Evolutionary conservation across 257 asterid species (phyloP).

Genomic region (Solanum virginianum): DNA sequence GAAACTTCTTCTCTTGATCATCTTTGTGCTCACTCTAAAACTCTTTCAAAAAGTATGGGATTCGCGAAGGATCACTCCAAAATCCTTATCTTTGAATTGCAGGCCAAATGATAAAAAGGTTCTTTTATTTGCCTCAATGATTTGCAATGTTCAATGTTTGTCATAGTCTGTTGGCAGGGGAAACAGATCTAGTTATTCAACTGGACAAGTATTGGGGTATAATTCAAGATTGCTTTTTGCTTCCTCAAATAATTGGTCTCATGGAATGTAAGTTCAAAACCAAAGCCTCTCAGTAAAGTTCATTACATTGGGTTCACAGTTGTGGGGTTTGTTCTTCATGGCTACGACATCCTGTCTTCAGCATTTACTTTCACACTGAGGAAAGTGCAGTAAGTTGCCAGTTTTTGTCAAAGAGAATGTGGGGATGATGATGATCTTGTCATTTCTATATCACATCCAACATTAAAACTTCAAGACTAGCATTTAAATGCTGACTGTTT

Average conservation of each 20-base stretch:
- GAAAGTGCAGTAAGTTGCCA: neutral
- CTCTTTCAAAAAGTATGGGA: constrained; percentile 3
- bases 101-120: constrained; percentile 3
- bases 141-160: neutral
- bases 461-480: neutral
- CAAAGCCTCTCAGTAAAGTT: neutral
- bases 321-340: neutral
- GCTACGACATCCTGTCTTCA: constrained; percentile 10
- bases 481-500: neutral
- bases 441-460: constrained; percentile 1
- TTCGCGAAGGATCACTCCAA: neutral
- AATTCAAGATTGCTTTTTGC: neutral
- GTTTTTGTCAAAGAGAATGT: neutral
- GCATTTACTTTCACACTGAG: neutral
- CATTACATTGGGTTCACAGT: constrained; percentile 8
- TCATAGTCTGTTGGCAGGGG: neutral
- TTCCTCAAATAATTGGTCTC: neutral
- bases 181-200: neutral
- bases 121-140: neutral
- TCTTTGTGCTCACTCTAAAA: neutral
- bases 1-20: neutral
- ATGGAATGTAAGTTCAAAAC: neutral
- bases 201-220: neutral
- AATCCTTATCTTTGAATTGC: neutral
- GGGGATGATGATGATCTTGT: neutral